Base-by-base conservation (phyloP, 257 asterid genomes). In the Cynanchum wilfordii region DNA sequence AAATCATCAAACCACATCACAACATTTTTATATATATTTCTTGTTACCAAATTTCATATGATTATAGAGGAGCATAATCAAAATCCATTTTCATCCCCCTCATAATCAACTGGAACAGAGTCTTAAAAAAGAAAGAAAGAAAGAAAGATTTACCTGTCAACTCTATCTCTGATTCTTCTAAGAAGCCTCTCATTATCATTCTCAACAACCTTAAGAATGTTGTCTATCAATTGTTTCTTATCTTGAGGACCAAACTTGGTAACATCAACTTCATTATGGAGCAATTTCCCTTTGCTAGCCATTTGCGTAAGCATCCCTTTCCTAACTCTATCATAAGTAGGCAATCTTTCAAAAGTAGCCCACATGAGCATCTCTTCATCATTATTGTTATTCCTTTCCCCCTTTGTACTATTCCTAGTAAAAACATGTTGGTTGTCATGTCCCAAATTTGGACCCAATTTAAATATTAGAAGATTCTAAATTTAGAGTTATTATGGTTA, bases 281-380 rank as follows among this genome's bases (percentile, higher is more conserved):
- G 71, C 7, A 85, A 65, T 40, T 2, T 73, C 33, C 95, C 96
- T 54, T 82, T 83, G 76, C 89, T 80, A 78, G 64, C 77, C 62
- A 85, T 92, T 77, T 85, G 84, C 75, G 72, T 81, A 75, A 90
- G 80, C 40, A 90, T 76, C 49, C 97, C 95, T 71, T 87, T 90
- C 72, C 90, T 84, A 82, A 88, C 38, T 62, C 97, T 76, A 45
- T 90, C 90, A 62, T 85, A 88, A 27, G 97, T 90, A 38, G 93
- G 91, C 36, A 90, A 83, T 78, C 95, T 85, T 84, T 90, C 95
- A 27, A 90, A 83, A 25, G 97, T 95, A 9, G 97, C 97, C 97
- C 95, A 88, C 44, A 72, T 77, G 10, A 90, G 95, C 87, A 89
- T 90, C 79, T 87, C 88, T 82, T 90, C 96, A 33, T 90, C 97